phyloP scores from a whole-genome alignment of 441 rosid genomes.

The Syzygium malaccense region DNA sequence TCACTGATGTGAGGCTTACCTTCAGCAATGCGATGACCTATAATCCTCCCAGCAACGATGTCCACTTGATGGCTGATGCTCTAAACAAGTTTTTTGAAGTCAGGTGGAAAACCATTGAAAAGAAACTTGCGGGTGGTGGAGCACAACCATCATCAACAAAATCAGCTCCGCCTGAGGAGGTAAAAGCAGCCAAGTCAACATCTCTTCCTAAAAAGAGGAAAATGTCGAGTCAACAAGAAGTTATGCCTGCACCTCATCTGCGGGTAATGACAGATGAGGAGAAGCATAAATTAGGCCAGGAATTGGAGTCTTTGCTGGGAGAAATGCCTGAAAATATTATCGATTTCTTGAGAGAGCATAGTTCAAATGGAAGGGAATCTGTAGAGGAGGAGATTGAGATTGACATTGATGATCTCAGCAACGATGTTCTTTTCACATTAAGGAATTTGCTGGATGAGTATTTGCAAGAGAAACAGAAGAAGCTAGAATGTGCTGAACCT shows the following conservation, averaged over 20 bases:
- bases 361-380: conserved; percentile 48
- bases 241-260: conserved; percentile 31
- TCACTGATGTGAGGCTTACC: conserved; percentile 55
- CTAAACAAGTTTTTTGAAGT: conserved; percentile 49
- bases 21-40: conserved; percentile 66
- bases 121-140: conserved; percentile 28
- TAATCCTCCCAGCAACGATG: conserved; percentile 63
- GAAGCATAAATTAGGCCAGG: conserved; percentile 43
- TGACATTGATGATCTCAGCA: conserved; percentile 58
- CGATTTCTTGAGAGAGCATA: conserved; percentile 53
- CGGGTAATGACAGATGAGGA: conserved; percentile 46
- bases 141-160: conserved; percentile 22
- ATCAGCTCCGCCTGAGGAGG: conserved; percentile 21
- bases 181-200: conserved; percentile 24
- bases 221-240: conserved; percentile 27
- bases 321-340: conserved; percentile 55
- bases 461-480: conserved; percentile 39
- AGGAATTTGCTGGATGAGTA: conserved; percentile 48
- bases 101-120: conserved; percentile 59
- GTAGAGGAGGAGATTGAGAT: conserved; percentile 75
- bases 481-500: conserved; percentile 39
- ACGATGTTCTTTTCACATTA: conserved; percentile 47
- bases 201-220: conserved; percentile 57
- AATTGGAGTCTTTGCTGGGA: conserved; percentile 43
- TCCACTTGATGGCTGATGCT: conserved; percentile 56